Evolutionary conservation across 2,329 filamentous ascomycete genomes (phyloP), one percentile per base, ranked within the genome.

Genomic region (Pestalotiopsis sp.): DNA sequence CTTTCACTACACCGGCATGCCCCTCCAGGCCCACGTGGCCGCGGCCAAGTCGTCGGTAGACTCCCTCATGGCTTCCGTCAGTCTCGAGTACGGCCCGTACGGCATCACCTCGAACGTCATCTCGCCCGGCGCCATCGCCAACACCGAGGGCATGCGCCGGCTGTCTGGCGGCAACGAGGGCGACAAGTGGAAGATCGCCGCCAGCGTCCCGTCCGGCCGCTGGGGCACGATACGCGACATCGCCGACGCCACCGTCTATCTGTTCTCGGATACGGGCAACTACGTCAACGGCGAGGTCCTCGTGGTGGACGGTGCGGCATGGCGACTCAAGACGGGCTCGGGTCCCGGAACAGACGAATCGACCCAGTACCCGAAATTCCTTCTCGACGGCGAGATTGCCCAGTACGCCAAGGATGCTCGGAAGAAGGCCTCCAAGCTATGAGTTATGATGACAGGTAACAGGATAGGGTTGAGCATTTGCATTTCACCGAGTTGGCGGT

Each of bases 11-110:
- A 92, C 92, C 0, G 94, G 94, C 49, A 89, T 91, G 80, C 92
- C 94, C 0, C 84, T 97, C 73, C 96, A 98, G 80, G 88, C 92
- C 1, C 95, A 98, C 80, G 95, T 95, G n/a, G 87, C 91, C 2
- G 94, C 94, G 1, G 95, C 96, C 68, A 99, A 99, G 82, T 93
- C 95, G 0, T 93, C 92, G 17, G 90, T 99, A 12, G 95, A 99
- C 80, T 91, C 94, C 1, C 88, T 99, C 76, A 91, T 93, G 69
- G 88, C 90, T 66, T 92, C 90, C 4, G 89, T 97, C 0, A 90
- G 94, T 1, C 88, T 99, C 66, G 96, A 99, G 80, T 96, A 96
- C 77, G 95, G 95, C 0, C 96, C 96, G 0, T 87, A 89, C 58
- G 96, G 96, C 14, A 83, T 98, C 39, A 95, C 93, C 1, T 93